These are phyloP conservation scores for Tuber umbilicatum DNA, from an alignment of 495 filamentous ascomycete species.

Conservation along the genomic window DNA sequence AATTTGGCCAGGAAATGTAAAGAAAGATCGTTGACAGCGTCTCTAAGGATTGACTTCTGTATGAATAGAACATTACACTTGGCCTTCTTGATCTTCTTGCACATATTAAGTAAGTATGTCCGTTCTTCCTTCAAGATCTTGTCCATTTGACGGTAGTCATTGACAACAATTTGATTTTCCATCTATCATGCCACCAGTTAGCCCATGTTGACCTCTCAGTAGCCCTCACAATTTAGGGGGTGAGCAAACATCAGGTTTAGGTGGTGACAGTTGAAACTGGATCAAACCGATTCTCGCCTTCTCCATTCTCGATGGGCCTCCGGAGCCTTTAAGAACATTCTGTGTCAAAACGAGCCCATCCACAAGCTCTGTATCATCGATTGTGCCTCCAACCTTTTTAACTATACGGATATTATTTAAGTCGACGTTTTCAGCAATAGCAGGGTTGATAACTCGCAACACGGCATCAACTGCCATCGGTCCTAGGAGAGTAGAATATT, in stretches of 20 bases:
- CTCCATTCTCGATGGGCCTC: conserved; percentile 87
- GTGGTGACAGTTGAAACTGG: conserved; percentile 95
- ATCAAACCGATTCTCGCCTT: conserved; percentile 96
- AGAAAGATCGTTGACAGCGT: conserved; percentile 94
- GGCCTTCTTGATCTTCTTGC: conserved; percentile 99
- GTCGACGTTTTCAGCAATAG: conserved; percentile 93
- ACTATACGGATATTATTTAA: conserved; percentile 91
- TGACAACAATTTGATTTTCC: conserved; percentile 98
- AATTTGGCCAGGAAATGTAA: conserved; percentile 96
- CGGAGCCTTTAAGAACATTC: conserved; percentile 83
- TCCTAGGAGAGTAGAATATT: conserved; percentile 84
- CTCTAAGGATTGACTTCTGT: conserved; percentile 95
- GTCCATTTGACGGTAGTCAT: conserved; percentile 99
- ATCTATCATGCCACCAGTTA: conserved; percentile 52
- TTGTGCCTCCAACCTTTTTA: conserved; percentile 96
- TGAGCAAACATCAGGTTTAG: conserved; percentile 84
- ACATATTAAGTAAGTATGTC: conserved; percentile 94
- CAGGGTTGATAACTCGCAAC: conserved; percentile 85
- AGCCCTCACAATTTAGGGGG: neutral
- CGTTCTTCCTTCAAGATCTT: conserved; percentile 99
- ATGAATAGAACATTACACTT: conserved; percentile 98
- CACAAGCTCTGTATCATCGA: conserved; percentile 95
- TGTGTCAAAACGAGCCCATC: conserved; percentile 93
- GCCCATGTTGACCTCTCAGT: conserved; percentile 23
- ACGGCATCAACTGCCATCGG: conserved; percentile 97